Conservation (phyloP, 2,329 filamentous ascomycete genomes). For the Aschersonia sp. region DNA sequence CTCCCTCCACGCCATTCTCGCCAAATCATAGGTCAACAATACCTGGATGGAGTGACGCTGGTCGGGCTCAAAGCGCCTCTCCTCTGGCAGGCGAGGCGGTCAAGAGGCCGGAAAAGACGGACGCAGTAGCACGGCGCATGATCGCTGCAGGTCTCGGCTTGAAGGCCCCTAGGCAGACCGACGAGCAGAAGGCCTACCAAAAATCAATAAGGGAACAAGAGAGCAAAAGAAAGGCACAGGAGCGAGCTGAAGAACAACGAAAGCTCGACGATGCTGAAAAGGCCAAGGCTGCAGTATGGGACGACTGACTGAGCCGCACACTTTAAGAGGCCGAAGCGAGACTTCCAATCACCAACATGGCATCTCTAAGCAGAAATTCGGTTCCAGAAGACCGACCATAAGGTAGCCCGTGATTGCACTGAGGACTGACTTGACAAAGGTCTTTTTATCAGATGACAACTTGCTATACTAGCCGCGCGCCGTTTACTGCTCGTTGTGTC, state of each 20-base stretch:
- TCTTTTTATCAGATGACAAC: too few species aligned
- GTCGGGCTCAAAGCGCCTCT: not conserved
- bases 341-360: too few species aligned
- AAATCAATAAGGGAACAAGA: slow-evolving; percentile 72
- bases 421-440: too few species aligned
- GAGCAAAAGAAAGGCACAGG: slow-evolving; percentile 58
- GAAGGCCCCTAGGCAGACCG: slow-evolving; percentile 64
- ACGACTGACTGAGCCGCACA: slow-evolving; percentile 33
- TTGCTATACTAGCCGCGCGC: too few species aligned
- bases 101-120: slow-evolving; percentile 73
- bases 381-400: too few species aligned
- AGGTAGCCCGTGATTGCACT: too few species aligned
- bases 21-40: slow-evolving; percentile 15
- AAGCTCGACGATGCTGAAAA: slow-evolving; percentile 53
- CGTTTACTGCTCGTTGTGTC: too few species aligned
- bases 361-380: too few species aligned
- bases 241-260: slow-evolving; percentile 49
- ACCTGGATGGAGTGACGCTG: slow-evolving; percentile 2
- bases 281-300: slow-evolving; percentile 79
- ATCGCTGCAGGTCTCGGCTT: slow-evolving; percentile 83
- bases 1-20: slow-evolving; percentile 54
- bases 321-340: slow-evolving; percentile 1
- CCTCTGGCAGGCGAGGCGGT: slow-evolving; percentile 8
- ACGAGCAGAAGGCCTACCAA: slow-evolving; percentile 82
- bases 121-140: slow-evolving; percentile 76